Conservation (phyloP, 2,329 filamentous ascomycete species). For the Raffaelea ambrosiae region DNA sequence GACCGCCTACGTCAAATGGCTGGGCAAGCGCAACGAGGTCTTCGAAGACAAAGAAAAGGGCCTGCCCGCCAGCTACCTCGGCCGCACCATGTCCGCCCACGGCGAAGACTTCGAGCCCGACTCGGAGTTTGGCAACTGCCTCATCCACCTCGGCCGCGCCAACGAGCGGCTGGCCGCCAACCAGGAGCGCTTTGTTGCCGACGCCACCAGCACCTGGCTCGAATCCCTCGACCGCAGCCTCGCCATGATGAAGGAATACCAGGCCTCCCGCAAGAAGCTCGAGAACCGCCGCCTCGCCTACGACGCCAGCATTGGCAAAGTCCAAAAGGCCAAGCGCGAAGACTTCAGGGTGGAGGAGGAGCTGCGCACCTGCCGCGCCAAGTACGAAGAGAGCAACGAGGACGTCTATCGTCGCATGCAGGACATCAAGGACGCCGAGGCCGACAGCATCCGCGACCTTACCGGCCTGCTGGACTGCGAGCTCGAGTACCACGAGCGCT, state of each 20-base stretch:
- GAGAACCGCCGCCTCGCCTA: constrained; percentile 84
- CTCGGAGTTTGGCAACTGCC: constrained; percentile 83
- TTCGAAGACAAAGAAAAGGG: constrained; percentile 80
- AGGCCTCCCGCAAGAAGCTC: constrained; percentile 88
- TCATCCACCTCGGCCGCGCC: constrained; percentile 71
- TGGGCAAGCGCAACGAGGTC: constrained; percentile 73
- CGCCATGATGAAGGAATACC: constrained; percentile 96
- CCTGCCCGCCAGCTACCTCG: constrained; percentile 69
- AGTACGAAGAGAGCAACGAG: constrained; percentile 92
- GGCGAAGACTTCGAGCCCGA: constrained; percentile 88
- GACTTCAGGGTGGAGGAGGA: constrained; percentile 93
- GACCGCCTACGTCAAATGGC: constrained; percentile 77
- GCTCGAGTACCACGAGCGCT: constrained; percentile 84
- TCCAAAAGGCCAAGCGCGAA: constrained; percentile 89
- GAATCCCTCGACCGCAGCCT: constrained; percentile 85
- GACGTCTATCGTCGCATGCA: constrained; percentile 90
- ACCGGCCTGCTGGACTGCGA: constrained; percentile 79
- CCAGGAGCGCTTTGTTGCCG: constrained; percentile 73
- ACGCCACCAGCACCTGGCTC: constrained; percentile 76
- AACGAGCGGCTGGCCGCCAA: constrained; percentile 81
- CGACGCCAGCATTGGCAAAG: constrained; percentile 79
- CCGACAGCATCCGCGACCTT: constrained; percentile 72
- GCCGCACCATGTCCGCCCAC: constrained; percentile 77
- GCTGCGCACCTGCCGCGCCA: constrained; percentile 80
- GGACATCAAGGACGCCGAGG: constrained; percentile 88